phyloP scores from a whole-genome alignment of 73 alveolate genomes.

The Halteria grandinella region DNA sequence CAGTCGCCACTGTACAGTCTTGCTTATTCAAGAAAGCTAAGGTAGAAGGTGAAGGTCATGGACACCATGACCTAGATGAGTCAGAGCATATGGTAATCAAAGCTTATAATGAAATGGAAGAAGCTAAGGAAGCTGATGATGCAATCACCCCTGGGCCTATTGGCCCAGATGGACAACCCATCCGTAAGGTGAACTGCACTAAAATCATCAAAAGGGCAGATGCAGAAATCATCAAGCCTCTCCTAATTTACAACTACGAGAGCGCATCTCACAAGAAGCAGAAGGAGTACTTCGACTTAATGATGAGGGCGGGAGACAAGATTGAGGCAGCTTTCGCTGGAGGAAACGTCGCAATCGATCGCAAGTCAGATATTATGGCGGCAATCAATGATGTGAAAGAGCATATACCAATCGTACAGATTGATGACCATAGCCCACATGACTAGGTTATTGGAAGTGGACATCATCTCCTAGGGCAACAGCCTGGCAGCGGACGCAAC shows the following conservation, averaged over 20 bases:
- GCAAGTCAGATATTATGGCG: too few relatives aligned
- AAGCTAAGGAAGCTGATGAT: slow-evolving; percentile 41
- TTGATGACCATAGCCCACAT: too few relatives aligned
- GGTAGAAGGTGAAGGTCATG: slow-evolving; percentile 33
- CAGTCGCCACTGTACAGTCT: slow-evolving; percentile 40
- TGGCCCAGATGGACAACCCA: too few relatives aligned
- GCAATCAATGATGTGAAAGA: too few relatives aligned
- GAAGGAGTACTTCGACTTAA: slow-evolving; percentile 20
- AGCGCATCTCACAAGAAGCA: slow-evolving; percentile 20
- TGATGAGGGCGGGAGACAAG: not conserved
- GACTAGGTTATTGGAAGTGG: too few relatives aligned
- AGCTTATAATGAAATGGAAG: slow-evolving; percentile 12
- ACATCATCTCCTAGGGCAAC: too few relatives aligned
- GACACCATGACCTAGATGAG: not conserved
- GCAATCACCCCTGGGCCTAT: too few relatives aligned
- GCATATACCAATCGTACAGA: too few relatives aligned
- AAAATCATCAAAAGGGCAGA: slow-evolving; percentile 1
- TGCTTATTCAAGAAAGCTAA: slow-evolving; percentile 33
- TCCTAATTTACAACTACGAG: slow-evolving; percentile 49
- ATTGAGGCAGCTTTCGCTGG: not conserved
- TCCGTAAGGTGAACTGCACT: too few relatives aligned
- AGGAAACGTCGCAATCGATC: too few relatives aligned
- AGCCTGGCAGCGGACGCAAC: too few relatives aligned
- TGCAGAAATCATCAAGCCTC: slow-evolving; percentile 28
- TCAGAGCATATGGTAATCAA: slow-evolving; percentile 9